These are phyloP conservation scores for Xylariaceae sp. DNA, from an alignment of 2,329 filamentous ascomycete genomes.

Conservation along the genomic window DNA sequence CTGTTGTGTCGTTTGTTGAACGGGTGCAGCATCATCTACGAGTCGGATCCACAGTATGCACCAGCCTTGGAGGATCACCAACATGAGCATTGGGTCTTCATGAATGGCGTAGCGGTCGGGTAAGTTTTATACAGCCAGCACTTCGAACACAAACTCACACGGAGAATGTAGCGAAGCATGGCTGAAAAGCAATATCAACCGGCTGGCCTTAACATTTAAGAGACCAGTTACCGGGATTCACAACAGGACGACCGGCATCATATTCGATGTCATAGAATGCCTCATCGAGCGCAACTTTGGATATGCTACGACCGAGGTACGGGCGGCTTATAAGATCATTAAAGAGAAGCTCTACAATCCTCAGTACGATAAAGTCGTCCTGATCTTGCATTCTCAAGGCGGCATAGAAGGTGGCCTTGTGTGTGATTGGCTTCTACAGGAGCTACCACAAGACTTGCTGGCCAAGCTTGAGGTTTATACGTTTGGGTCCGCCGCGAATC, in stretches of 20 bases:
- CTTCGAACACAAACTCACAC: conserved; percentile 1
- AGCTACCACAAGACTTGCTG: conserved; percentile 62
- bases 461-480: conserved; percentile 72
- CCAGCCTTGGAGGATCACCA: conserved; percentile 45
- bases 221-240: conserved; percentile 70
- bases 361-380: conserved; percentile 62
- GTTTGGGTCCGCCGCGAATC: conserved; percentile 74
- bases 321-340: conserved; percentile 57
- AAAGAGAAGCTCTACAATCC: conserved; percentile 61
- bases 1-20: conserved; percentile 52
- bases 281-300: conserved; percentile 70
- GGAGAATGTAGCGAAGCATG: conserved; percentile 51
- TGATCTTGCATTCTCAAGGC: conserved; percentile 75
- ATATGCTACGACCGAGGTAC: conserved; percentile 67
- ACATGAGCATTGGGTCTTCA: conserved; percentile 73
- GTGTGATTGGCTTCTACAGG: conserved; percentile 72
- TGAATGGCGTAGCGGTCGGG: conserved; percentile 68
- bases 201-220: conserved; percentile 67
- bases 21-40: conserved; percentile 44
- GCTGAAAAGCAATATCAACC: conserved; percentile 67
- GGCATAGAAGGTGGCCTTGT: conserved; percentile 70
- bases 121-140: conserved; percentile 32
- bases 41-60: conserved; percentile 52
- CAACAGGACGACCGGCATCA: conserved; percentile 68
- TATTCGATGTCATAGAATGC: conserved; percentile 76